Evolutionary conservation across 306 rosid genomes (phyloP).

Genomic region (Nissolia schottii): DNA sequence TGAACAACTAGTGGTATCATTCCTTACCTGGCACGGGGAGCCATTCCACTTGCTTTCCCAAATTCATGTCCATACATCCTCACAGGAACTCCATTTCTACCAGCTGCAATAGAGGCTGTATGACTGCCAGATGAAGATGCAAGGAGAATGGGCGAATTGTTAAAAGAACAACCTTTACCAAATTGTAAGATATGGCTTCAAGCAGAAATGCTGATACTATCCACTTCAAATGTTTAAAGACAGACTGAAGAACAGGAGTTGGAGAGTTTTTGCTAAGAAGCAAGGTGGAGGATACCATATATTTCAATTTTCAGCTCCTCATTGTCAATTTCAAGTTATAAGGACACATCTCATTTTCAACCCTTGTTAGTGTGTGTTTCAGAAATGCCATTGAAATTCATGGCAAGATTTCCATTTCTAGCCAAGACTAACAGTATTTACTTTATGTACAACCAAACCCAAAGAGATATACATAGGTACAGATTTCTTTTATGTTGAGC

Average conservation of each 20-base stretch:
- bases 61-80: slow-evolving; percentile 92
- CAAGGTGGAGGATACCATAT: background rate
- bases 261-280: background rate
- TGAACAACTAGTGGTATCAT: background rate
- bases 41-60: slow-evolving; percentile 99
- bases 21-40: slow-evolving; percentile 98
- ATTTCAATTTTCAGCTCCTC: background rate
- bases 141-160: slow-evolving; percentile 4
- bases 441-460: background rate
- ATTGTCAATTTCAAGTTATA: background rate
- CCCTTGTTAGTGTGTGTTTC: background rate
- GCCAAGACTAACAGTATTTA: background rate
- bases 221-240: background rate
- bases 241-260: background rate
- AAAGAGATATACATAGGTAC: background rate
- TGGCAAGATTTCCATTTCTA: background rate
- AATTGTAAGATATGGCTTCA: slow-evolving; percentile 18
- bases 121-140: slow-evolving; percentile 59
- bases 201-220: background rate
- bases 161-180: slow-evolving; percentile 2
- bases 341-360: background rate
- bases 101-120: slow-evolving; percentile 99
- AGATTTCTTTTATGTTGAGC: background rate
- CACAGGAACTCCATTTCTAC: slow-evolving; percentile 96
- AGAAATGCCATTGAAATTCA: background rate